Conservation (phyloP, 768 basidiomycete species). For the Pholiota conissans region DNA sequence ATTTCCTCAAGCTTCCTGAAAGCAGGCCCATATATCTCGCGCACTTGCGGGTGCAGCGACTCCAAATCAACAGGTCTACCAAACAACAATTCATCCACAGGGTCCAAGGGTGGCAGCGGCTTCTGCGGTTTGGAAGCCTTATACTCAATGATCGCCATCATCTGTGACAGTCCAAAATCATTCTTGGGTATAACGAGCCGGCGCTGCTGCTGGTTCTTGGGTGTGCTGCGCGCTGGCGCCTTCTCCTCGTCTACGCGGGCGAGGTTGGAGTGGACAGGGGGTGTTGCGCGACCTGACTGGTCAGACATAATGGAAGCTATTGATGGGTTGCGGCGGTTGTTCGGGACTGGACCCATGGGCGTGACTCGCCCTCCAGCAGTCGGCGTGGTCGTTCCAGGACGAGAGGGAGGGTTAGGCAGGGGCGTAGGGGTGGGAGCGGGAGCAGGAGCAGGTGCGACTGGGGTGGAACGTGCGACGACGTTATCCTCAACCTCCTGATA, state of each 20-base stretch:
- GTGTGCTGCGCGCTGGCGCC: constrained; percentile 20
- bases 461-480: constrained; percentile 13
- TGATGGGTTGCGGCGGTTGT: constrained; percentile 59
- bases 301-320: constrained; percentile 77
- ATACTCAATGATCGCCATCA: constrained; percentile 87
- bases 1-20: constrained; percentile 79
- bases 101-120: constrained; percentile 43
- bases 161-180: constrained; percentile 83
- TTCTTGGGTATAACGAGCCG: constrained; percentile 61
- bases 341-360: constrained; percentile 15
- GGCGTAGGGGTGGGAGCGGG: neutral
- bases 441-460: constrained; percentile 5
- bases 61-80: constrained; percentile 62
- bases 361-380: constrained; percentile 23
- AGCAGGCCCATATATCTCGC: constrained; percentile 68
- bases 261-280: constrained; percentile 21
- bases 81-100: constrained; percentile 75
- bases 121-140: constrained; percentile 34
- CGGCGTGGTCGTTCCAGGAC: constrained; percentile 36
- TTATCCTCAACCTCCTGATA: constrained; percentile 9
- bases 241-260: constrained; percentile 22
- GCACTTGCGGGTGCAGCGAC: constrained; percentile 66
- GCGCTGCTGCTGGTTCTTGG: constrained; percentile 36
- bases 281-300: constrained; percentile 50
- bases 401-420: too few species aligned